phyloP scores from a whole-genome alignment of 1,284 basidiomycete genomes.

The Ustilago bromivora region DNA sequence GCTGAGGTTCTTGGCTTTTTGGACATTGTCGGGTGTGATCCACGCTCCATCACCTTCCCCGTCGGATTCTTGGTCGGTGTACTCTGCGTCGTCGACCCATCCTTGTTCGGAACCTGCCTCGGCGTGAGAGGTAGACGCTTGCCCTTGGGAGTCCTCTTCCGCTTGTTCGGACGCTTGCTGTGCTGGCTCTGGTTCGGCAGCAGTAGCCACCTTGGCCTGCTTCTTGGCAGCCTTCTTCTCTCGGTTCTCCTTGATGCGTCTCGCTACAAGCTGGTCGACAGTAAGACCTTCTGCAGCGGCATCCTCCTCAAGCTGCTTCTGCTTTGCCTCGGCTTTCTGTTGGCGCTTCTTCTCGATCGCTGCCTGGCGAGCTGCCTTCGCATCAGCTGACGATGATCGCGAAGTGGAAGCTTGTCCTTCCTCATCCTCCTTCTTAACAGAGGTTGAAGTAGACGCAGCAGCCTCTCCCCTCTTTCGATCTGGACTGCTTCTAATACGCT shows the following conservation, averaged over 20 bases:
- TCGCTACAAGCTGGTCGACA: constrained; percentile 32
- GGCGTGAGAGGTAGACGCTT: constrained; percentile 4
- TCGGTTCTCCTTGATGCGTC: constrained; percentile 37
- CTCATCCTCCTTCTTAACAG: constrained; percentile 8
- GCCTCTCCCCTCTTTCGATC: constrained; percentile 64
- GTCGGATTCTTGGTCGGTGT: constrained; percentile 82
- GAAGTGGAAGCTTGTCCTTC: constrained; percentile 18
- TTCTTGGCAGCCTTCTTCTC: constrained; percentile 51
- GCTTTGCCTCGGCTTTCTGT: constrained; percentile 36
- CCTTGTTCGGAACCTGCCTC: constrained; percentile 27
- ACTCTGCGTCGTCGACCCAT: constrained; percentile 70
- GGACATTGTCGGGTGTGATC: constrained; percentile 94
- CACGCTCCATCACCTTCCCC: constrained; percentile 76
- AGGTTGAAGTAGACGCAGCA: not conserved
- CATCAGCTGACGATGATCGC: constrained; percentile 5
- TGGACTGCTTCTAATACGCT: constrained; percentile 72
- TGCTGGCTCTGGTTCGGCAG: constrained; percentile 9
- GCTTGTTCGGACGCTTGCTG: constrained; percentile 8
- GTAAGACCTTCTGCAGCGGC: constrained; percentile 34
- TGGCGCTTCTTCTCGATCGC: constrained; percentile 51
- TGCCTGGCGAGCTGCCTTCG: constrained; percentile 28
- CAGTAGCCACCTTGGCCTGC: constrained; percentile 26
- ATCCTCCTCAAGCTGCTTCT: constrained; percentile 39
- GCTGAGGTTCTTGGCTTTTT: constrained; percentile 86
- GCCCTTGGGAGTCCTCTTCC: constrained; percentile 43